These are phyloP conservation scores for Trypanosoma grayi DNA, from an alignment of 208 protist genomes.

Conservation along the genomic window DNA sequence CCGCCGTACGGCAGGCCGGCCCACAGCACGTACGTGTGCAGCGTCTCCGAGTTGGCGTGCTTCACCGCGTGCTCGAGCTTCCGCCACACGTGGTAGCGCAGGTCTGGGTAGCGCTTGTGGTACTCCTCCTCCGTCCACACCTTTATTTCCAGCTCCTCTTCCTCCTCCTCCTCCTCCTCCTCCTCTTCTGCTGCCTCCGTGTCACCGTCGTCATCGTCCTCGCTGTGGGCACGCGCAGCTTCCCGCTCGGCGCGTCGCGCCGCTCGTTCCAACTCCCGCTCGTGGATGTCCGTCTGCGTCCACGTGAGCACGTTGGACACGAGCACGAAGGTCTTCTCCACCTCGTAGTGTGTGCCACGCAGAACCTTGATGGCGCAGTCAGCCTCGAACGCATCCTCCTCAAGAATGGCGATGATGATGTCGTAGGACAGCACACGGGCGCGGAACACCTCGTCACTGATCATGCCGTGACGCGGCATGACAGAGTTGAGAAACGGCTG, in stretches of 20 bases:
- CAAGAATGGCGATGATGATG: conserved; percentile 81
- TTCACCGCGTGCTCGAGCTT: conserved; percentile 89
- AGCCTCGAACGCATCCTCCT: conserved; percentile 79
- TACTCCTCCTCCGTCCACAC: conserved; percentile 89
- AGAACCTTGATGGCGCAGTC: conserved; percentile 83
- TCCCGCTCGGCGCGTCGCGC: conserved; percentile 40
- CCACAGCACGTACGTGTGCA: conserved; percentile 91
- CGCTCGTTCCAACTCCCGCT: conserved; percentile 37
- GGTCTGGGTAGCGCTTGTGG: conserved; percentile 74
- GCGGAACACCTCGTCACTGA: conserved; percentile 58
- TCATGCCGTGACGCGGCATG: conserved; percentile 65
- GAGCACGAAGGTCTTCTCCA: conserved; percentile 92
- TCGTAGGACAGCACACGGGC: conserved; percentile 68
- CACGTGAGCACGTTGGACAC: conserved; percentile 86
- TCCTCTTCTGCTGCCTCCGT: conserved; percentile 28
- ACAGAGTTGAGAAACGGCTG: conserved; percentile 44
- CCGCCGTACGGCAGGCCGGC: conserved; percentile 89
- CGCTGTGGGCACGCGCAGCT: conserved; percentile 41
- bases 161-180: conserved; percentile 55
- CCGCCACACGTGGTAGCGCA: conserved; percentile 79
- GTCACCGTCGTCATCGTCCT: conserved; percentile 32
- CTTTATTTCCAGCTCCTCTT: conserved; percentile 51
- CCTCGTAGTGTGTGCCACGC: conserved; percentile 76
- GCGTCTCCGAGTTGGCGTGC: conserved; percentile 80
- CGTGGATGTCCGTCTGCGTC: conserved; percentile 65